These are phyloP conservation scores for Chaetomium globosum DNA, from an alignment of 2,329 filamentous ascomycete species.

Conservation along the genomic window DNA sequence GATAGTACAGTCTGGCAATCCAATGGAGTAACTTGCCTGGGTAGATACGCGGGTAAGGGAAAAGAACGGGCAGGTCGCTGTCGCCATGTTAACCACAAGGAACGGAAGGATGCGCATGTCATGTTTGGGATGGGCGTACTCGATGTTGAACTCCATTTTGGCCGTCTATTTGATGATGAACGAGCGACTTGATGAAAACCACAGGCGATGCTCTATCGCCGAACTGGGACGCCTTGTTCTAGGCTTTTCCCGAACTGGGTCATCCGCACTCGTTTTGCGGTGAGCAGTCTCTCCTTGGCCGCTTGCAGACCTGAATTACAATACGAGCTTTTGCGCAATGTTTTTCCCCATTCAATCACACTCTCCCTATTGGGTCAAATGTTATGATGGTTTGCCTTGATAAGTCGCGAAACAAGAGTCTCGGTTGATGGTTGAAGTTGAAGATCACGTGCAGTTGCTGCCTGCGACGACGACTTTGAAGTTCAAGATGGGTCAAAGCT, in stretches of 20 bases:
- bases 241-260: neutral
- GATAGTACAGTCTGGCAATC: no score
- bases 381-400: neutral
- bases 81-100: slow-evolving; percentile 12
- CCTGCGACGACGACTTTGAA: neutral
- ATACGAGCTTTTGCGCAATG: neutral
- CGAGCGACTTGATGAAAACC: neutral
- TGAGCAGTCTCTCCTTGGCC: neutral
- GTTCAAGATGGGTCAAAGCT: slow-evolving; percentile 3
- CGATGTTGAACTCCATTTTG: slow-evolving; percentile 57
- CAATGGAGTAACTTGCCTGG: slow-evolving; percentile 47
- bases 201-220: neutral
- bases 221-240: neutral
- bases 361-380: neutral
- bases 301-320: neutral
- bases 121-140: slow-evolving; percentile 42
- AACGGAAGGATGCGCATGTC: neutral
- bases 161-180: slow-evolving; percentile 8
- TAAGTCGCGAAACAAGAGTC: neutral
- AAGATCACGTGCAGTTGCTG: slow-evolving; percentile 20
- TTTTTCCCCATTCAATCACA: neutral
- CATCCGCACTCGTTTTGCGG: neutral
- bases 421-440: slow-evolving; percentile 14
- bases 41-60: slow-evolving; percentile 63
- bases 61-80: slow-evolving; percentile 60